Evolutionary conservation across 768 basidiomycete genomes (phyloP).

Genomic region (Macrolepiota albuminosa): DNA sequence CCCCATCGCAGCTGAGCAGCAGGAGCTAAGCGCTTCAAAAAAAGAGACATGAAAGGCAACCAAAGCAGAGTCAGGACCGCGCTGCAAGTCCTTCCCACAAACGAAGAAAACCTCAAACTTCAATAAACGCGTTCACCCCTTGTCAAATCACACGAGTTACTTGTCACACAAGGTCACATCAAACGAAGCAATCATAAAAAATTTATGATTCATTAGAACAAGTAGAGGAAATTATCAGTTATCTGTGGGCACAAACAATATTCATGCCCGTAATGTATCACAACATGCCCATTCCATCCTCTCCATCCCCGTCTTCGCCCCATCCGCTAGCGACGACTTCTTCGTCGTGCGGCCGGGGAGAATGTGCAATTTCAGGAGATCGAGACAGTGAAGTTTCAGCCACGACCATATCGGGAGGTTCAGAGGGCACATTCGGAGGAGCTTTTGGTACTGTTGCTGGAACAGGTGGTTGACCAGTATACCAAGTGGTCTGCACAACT

Average conservation of each 20-base stretch:
- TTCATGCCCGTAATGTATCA: constrained; percentile 15
- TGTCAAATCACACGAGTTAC: not conserved
- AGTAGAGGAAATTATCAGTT: not conserved
- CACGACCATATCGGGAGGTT: constrained; percentile 9
- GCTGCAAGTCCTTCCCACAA: not conserved
- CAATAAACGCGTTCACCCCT: not conserved
- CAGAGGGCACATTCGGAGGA: constrained; percentile 12
- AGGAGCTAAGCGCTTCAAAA: constrained; percentile 10
- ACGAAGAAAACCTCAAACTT: not conserved
- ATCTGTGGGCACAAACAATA: not conserved
- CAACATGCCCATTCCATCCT: constrained; percentile 73
- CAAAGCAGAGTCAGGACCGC: not conserved
- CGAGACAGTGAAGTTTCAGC: constrained; percentile 14
- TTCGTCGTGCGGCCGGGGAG: constrained; percentile 46
- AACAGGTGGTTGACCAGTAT: constrained; percentile 30
- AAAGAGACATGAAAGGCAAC: constrained; percentile 8
- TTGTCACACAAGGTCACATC: not conserved
- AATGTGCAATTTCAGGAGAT: constrained; percentile 22
- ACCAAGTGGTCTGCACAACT: constrained; percentile 64
- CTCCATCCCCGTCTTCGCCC: constrained; percentile 67
- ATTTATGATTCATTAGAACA: not conserved
- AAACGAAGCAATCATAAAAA: not conserved
- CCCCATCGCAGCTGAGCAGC: constrained; percentile 13
- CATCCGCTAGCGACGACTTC: constrained; percentile 64
- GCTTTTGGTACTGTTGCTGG: constrained; percentile 17